Evolutionary conservation across 371 early-diverging fungal genomes (phyloP), one percentile per base, ranked within the genome.

Genomic region (Rhizopus delemar): DNA sequence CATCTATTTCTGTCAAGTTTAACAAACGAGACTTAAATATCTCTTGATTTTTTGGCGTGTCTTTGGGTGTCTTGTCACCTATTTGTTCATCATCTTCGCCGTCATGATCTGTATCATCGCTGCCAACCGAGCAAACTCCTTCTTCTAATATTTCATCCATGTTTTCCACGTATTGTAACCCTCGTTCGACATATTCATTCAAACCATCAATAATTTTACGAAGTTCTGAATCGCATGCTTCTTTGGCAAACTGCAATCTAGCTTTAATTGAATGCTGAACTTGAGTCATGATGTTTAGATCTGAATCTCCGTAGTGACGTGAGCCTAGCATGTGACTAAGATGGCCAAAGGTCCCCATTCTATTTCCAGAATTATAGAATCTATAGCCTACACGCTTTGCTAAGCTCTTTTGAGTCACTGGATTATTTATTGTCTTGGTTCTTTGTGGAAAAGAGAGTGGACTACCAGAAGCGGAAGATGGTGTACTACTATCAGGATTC

Each of bases 111-210:
- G 39, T 57, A 36, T 68, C 74, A n/a, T 59, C 50, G 43, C 62
- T 70, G 6, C 51, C 57, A 13, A 57, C 46, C 12, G 66, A 59
- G 13, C 32, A 46, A n/a, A 66, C 54, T 1, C 65, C 66, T 9
- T 73, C 62, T 53, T 73, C 70, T 11, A 67, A 39, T 12, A 68
- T 49, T 39, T 65, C 63, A 50, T 73, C 70, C 48, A 69, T 56
- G 49, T 82, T 76, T 55, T 83, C 83, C 1, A 83, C 85, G 59
- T 84, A 87, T 32, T 83, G 82, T 51, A 89, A 62, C 1, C 83
- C 82, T 22, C 75, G 76, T 62, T 92, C 90, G 3, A 89, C 90
- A 56, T 80, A 86, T 46, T 87, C 85, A 55, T 86, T 86, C 33
- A 92, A 66, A 12, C 87, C 90, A 39, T 84, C 77, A 41, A 91